A percentile compares a stretch with the other conserved stretches of the same genome.
Conservation (phyloP, 768 basidiomycete genomes). For the Leucocoprinus birnbaumii region DNA sequence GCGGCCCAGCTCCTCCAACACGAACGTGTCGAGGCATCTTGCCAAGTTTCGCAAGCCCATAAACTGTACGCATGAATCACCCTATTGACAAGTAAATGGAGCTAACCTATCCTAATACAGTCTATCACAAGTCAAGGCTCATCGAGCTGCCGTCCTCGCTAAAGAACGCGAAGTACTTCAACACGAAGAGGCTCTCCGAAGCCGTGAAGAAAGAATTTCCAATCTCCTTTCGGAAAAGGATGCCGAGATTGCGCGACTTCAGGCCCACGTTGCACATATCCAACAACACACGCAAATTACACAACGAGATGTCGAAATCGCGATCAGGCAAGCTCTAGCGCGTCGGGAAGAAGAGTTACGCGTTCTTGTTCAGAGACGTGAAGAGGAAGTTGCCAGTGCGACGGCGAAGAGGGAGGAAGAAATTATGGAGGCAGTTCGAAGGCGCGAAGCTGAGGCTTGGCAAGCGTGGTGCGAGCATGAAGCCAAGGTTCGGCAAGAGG, state of each 20-base stretch:
- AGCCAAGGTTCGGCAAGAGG: slow-evolving; percentile 47
- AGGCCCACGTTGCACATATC: slow-evolving; percentile 40
- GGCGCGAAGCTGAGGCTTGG: slow-evolving; percentile 60
- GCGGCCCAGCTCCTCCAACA: slow-evolving; percentile 79
- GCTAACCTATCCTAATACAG: slow-evolving; percentile 31
- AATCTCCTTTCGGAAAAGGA: slow-evolving; percentile 58
- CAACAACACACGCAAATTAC: slow-evolving; percentile 26
- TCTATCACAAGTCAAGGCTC: slow-evolving; percentile 60
- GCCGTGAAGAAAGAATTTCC: slow-evolving; percentile 49
- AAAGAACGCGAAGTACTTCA: slow-evolving; percentile 64
- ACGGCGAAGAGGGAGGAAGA: slow-evolving; percentile 70
- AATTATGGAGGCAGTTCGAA: slow-evolving; percentile 64
- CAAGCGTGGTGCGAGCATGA: slow-evolving; percentile 58
- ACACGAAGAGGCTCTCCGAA: slow-evolving; percentile 52
- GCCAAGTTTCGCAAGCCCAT: slow-evolving; percentile 73
- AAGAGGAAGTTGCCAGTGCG: slow-evolving; percentile 65
- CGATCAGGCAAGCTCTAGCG: slow-evolving; percentile 55
- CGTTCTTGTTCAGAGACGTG: slow-evolving; percentile 58
- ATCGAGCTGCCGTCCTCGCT: slow-evolving; percentile 49
- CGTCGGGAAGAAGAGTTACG: slow-evolving; percentile 70
- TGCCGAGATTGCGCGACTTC: slow-evolving; percentile 50
- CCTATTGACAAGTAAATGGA: not conserved
- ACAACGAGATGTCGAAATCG: slow-evolving; percentile 39
- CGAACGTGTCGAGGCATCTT: slow-evolving; percentile 68
- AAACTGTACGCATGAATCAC: slow-evolving; percentile 55